A percentile compares a stretch with the other conserved stretches of the same genome.
Evolutionary conservation across 148 eudicot genomes (phyloP).

Genomic region (Fagopyrum esculentum): DNA sequence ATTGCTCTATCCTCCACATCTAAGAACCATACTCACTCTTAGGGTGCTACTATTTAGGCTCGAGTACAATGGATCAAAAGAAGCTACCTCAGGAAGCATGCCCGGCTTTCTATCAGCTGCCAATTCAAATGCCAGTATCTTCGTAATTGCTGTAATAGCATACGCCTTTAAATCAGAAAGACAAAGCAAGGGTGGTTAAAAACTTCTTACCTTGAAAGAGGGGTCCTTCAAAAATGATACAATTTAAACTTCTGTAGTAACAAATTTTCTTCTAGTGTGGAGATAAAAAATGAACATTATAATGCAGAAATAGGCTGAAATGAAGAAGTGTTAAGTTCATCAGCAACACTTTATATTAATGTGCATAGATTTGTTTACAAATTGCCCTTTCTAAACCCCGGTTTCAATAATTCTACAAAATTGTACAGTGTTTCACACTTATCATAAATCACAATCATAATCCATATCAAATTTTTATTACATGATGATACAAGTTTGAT

Average conservation of each 20-base stretch:
- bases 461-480: background rate
- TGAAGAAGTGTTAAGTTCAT: background rate
- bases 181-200: background rate
- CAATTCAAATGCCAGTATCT: slow-evolving; percentile 80
- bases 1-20: no score
- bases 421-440: background rate
- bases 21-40: background rate
- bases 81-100: slow-evolving; percentile 78
- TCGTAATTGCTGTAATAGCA: slow-evolving; percentile 84
- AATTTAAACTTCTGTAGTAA: background rate
- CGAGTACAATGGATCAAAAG: background rate
- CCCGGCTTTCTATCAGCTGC: slow-evolving; percentile 82
- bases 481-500: background rate
- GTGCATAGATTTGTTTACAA: background rate
- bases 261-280: background rate
- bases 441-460: background rate
- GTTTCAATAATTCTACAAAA: background rate
- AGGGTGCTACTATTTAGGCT: background rate
- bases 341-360: background rate
- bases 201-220: background rate
- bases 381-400: background rate
- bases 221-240: background rate
- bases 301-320: background rate
- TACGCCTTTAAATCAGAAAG: slow-evolving; percentile 45
- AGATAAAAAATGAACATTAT: background rate